These are phyloP conservation scores for Rhypophila decipiens DNA, from an alignment of 495 filamentous ascomycete species.

Conservation along the genomic window DNA sequence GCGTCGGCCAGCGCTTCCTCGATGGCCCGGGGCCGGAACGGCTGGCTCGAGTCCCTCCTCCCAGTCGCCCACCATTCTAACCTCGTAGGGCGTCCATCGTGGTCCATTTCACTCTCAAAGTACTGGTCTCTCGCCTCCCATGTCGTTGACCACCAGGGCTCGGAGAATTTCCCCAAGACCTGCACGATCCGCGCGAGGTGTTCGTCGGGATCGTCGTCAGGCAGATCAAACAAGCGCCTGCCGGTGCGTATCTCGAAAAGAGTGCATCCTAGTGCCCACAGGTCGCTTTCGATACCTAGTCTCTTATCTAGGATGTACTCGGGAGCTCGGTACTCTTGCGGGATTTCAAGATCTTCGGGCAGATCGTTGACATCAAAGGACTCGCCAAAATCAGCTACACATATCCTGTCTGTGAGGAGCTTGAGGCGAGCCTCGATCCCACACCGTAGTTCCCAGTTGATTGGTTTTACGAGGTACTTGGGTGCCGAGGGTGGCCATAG, in stretches of 20 bases:
- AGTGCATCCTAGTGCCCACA: conserved; percentile 30
- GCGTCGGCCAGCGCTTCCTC: conserved; percentile 7
- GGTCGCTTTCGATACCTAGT: conserved; percentile 16
- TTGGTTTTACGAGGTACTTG: conserved; percentile 19
- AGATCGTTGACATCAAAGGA: conserved; percentile 17
- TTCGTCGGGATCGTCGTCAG: conserved; percentile 20
- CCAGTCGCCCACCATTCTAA: not conserved
- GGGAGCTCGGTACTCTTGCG: conserved; percentile 23
- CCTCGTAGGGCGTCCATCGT: conserved; percentile 1
- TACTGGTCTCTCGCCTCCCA: conserved; percentile 15
- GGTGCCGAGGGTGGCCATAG: conserved; percentile 14
- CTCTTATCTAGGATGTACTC: conserved; percentile 23
- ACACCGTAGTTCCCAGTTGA: conserved; percentile 8
- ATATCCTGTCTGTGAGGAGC: conserved; percentile 13
- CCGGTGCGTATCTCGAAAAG: conserved; percentile 31
- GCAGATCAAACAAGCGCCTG: conserved; percentile 17
- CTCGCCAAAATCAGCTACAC: conserved; percentile 28
- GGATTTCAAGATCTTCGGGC: conserved; percentile 18
- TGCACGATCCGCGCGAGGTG: conserved; percentile 19
- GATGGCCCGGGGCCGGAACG: not conserved
- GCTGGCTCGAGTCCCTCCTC: not conserved
- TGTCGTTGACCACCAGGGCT: conserved; percentile 26
- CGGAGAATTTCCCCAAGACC: conserved; percentile 25
- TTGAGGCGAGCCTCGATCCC: conserved; percentile 1
- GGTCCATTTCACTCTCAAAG: conserved; percentile 16